Evolutionary conservation across 805 yeast genomes (phyloP).

Genomic region (Wickerhamomyces rabaulensis): DNA sequence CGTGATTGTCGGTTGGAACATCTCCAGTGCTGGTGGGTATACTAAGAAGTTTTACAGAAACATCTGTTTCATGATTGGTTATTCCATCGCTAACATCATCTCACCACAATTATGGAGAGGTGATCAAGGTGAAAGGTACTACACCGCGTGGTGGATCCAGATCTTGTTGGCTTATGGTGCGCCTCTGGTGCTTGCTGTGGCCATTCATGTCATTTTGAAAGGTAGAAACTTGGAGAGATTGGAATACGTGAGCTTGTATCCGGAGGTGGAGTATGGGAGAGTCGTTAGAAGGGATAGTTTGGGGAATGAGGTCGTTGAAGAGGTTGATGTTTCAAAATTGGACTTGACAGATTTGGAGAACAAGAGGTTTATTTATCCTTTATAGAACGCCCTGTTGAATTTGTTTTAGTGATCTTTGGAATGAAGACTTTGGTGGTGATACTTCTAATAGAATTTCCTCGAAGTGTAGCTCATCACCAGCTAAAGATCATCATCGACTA

Average conservation of each 20-base stretch:
- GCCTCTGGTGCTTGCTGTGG: constrained; percentile 30
- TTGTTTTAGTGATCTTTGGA: no score
- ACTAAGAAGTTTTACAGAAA: constrained; percentile 38
- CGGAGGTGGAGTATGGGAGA: constrained; percentile 11
- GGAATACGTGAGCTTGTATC: constrained; percentile 10
- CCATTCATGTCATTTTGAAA: constrained; percentile 31
- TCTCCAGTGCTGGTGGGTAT: constrained; percentile 28
- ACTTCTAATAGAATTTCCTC: no score
- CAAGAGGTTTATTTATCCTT: constrained; percentile 1
- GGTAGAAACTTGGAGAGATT: constrained; percentile 33
- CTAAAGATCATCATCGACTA: no score
- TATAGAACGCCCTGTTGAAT: no score
- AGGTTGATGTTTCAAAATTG: constrained; percentile 1
- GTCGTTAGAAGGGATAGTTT: constrained; percentile 27
- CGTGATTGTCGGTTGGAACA: constrained; percentile 5
- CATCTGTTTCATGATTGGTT: constrained; percentile 31
- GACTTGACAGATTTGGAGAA: constrained; percentile 4
- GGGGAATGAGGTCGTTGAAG: constrained; percentile 25
- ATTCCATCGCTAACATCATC: constrained; percentile 37
- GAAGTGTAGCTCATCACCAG: no score
- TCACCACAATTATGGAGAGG: constrained; percentile 43
- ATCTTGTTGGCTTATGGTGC: constrained; percentile 36
- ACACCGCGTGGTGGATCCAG: constrained; percentile 42
- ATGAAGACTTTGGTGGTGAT: no score
- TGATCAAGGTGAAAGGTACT: constrained; percentile 34